phyloP scores from a whole-genome alignment of 169 alveolate genomes.

The Pseudocohnilembus persalinus region DNA sequence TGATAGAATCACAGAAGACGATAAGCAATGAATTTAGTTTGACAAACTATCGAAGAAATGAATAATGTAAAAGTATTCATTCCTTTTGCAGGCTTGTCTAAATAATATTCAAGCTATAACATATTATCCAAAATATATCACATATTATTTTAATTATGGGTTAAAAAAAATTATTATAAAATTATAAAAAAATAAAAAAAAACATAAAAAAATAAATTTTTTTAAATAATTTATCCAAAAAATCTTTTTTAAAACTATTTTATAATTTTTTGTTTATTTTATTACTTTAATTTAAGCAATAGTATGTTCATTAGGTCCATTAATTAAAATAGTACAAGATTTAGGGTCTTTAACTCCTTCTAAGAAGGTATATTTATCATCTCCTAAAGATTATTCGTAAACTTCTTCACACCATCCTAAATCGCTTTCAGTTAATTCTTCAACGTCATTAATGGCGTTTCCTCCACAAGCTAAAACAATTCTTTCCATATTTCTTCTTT shows the following conservation, averaged over 20 bases:
- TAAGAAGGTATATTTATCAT: conserved; percentile 97
- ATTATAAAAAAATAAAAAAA: too few species aligned
- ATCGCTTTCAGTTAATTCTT: conserved; percentile 94
- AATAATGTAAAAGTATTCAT: too few species aligned
- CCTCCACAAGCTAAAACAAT: conserved; percentile 98
- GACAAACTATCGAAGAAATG: neutral
- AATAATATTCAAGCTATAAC: neutral
- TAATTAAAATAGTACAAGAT: conserved; percentile 96
- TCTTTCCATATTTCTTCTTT: conserved; percentile 98
- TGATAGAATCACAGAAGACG: neutral
- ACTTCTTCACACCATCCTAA: conserved; percentile 97
- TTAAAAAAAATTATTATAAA: too few species aligned
- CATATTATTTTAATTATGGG: neutral
- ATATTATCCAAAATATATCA: neutral
- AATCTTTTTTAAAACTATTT: neutral
- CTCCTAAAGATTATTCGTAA: conserved; percentile 95
- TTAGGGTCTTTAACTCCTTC: conserved; percentile 97
- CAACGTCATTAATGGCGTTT: conserved; percentile 96
- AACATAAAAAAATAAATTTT: too few species aligned
- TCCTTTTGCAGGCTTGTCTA: neutral
- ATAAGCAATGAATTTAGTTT: neutral
- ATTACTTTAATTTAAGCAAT: conserved; percentile 71
- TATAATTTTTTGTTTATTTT: too few species aligned
- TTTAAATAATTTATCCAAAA: too few species aligned
- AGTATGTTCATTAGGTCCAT: conserved; percentile 98